Evolutionary conservation across 1,139 yeast genomes (phyloP).

Genomic region (Pichia sp.): DNA sequence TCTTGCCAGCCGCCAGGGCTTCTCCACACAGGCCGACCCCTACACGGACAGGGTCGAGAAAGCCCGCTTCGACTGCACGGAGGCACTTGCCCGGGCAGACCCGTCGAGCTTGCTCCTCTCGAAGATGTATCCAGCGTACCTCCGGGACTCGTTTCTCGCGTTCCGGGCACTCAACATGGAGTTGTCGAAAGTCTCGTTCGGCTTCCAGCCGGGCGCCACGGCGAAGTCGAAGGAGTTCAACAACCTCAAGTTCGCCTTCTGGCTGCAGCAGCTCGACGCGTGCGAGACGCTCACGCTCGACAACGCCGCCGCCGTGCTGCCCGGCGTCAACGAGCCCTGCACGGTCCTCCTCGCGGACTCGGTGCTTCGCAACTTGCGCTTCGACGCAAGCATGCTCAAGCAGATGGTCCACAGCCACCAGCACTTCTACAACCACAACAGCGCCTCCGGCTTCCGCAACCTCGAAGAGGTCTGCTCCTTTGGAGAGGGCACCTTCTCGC

Average conservation of each 20-base stretch:
- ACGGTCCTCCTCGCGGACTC: conserved; percentile 53
- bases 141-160: conserved; percentile 62
- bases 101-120: conserved; percentile 63
- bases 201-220: conserved; percentile 20
- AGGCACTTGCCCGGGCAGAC: conserved; percentile 44
- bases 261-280: conserved; percentile 51
- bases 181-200: conserved; percentile 54
- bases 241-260: conserved; percentile 56
- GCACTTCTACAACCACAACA: conserved; percentile 44
- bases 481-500: conserved; percentile 80
- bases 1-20: neutral
- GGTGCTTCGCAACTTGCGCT: conserved; percentile 44
- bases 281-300: conserved; percentile 35
- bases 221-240: conserved; percentile 35
- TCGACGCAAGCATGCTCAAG: conserved; percentile 52
- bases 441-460: conserved; percentile 45
- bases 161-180: conserved; percentile 67
- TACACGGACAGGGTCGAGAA: conserved; percentile 30
- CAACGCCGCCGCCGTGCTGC: conserved; percentile 33
- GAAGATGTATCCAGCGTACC: conserved; percentile 65
- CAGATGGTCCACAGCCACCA: conserved; percentile 62
- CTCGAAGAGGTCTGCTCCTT: conserved; percentile 63
- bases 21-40: conserved; percentile 9
- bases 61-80: conserved; percentile 43
- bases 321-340: conserved; percentile 57